phyloP scores from a whole-genome alignment of 768 basidiomycete species.

The Pulveroboletus sp. region DNA sequence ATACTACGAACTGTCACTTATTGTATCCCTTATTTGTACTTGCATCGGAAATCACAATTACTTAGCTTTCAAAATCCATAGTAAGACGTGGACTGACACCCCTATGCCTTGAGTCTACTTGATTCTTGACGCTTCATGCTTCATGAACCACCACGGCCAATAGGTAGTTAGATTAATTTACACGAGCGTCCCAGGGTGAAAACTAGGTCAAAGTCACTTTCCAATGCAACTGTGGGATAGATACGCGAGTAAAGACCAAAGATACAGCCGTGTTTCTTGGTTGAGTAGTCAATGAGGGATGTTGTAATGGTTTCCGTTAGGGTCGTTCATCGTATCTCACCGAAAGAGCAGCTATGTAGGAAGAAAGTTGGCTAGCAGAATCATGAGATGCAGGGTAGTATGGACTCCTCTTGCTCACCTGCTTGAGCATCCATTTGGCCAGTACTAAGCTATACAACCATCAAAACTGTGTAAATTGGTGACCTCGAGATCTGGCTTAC shows the following conservation, averaged over 20 bases:
- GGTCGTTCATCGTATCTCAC: conserved; percentile 1
- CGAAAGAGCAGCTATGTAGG: conserved; percentile 42
- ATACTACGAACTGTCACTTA: conserved; percentile 21
- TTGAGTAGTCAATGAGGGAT: conserved; percentile 7
- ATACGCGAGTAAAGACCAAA: conserved; percentile 27
- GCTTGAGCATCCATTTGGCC: conserved; percentile 59
- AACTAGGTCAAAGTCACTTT: conserved; percentile 18
- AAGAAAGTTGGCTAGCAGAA: conserved; percentile 51
- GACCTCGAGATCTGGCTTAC: conserved; percentile 33
- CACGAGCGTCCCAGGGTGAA: conserved; percentile 10
- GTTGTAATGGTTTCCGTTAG: conserved; percentile 11
- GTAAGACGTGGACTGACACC: background rate
- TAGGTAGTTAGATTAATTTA: conserved; percentile 33
- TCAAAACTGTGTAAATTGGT: conserved; percentile 1
- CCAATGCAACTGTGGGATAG: conserved; percentile 29
- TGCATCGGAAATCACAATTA: conserved; percentile 7
- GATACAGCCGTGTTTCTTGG: conserved; percentile 24
- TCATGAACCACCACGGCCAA: background rate
- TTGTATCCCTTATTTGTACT: conserved; percentile 21
- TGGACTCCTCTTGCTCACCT: conserved; percentile 41
- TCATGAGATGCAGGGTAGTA: conserved; percentile 5
- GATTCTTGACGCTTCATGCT: background rate
- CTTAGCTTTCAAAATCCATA: conserved; percentile 12
- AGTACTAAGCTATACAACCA: conserved; percentile 33
- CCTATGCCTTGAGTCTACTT: background rate